Percentiles rank a stretch among this genome's conserved stretches.
phyloP scores from a whole-genome alignment of 2,329 filamentous ascomycete genomes.

The Paraphaeosphaeria sporulosa region DNA sequence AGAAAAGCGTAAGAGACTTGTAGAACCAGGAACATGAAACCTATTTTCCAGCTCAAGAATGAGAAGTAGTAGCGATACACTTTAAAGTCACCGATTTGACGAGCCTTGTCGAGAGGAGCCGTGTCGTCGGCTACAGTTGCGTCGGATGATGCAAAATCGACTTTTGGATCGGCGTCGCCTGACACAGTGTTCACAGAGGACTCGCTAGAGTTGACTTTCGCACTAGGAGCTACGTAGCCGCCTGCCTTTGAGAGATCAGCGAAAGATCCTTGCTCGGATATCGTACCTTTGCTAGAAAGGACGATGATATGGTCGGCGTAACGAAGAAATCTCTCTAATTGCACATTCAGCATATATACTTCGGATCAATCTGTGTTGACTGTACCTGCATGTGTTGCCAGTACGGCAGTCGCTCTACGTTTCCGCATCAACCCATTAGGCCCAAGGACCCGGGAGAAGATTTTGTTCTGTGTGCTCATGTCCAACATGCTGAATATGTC shows the following conservation, averaged over 20 bases:
- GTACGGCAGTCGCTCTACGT: slow-evolving; percentile 2
- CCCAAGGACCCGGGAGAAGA: slow-evolving; percentile 10
- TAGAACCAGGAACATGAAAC: slow-evolving; percentile 1
- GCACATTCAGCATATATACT: too few species aligned
- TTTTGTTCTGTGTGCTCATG: slow-evolving; percentile 7
- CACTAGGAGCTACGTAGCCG: too few species aligned
- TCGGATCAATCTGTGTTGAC: too few species aligned
- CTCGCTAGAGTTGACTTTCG: too few species aligned
- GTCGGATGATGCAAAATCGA: too few species aligned
- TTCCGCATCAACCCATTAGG: slow-evolving; percentile 1
- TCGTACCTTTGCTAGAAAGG: too few species aligned
- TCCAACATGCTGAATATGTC: slow-evolving; percentile 58
- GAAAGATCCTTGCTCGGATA: too few species aligned
- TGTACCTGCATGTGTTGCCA: neutral
- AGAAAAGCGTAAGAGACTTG: slow-evolving; percentile 9
- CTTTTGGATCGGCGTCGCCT: too few species aligned
- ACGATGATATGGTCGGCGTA: too few species aligned
- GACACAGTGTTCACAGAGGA: too few species aligned
- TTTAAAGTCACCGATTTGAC: neutral
- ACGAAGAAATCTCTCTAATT: too few species aligned
- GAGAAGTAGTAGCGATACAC: slow-evolving; percentile 1
- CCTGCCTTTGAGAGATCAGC: too few species aligned
- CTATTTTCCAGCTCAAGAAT: neutral
- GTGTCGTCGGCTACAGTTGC: slow-evolving; percentile 20
- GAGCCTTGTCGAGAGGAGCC: neutral